These are phyloP conservation scores for Bocquillonia castaneifolia DNA, from an alignment of 441 rosid genomes.

Conservation along the genomic window DNA sequence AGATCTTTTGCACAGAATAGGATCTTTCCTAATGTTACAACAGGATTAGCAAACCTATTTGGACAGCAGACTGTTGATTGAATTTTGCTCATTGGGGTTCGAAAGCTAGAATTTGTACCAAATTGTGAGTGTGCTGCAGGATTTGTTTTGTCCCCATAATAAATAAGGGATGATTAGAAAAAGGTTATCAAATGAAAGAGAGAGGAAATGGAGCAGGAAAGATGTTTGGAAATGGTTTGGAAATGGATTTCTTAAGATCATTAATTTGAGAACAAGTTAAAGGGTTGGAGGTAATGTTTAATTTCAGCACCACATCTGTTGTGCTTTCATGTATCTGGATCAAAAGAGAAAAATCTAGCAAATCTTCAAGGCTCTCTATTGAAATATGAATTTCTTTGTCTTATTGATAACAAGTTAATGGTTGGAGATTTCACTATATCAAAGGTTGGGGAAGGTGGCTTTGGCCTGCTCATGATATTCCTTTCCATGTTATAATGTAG, in stretches of 20 bases:
- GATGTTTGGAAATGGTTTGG: neutral
- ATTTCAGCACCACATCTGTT: neutral
- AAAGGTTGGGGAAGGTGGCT: neutral
- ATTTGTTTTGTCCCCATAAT: neutral
- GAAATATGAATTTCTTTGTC: too few relatives aligned
- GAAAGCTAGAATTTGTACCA: neutral
- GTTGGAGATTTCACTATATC: too few relatives aligned
- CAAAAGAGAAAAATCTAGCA: too few relatives aligned
- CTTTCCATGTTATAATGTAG: neutral
- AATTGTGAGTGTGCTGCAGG: neutral
- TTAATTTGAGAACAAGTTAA: too few relatives aligned
- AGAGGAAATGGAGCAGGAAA: neutral
- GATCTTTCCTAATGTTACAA: conserved; percentile 4
- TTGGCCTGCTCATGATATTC: neutral
- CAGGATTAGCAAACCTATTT: neutral
- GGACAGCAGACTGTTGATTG: neutral
- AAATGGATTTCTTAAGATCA: too few relatives aligned
- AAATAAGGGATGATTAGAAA: neutral
- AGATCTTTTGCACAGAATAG: neutral
- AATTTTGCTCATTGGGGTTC: neutral
- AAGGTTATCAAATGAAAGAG: neutral
- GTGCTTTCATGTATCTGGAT: neutral
- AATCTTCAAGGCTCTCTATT: too few relatives aligned
- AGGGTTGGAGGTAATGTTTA: neutral
- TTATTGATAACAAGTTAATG: too few relatives aligned